These are phyloP conservation scores for Amphirosellinia nigrospora DNA, from an alignment of 495 filamentous ascomycete genomes.

Conservation along the genomic window DNA sequence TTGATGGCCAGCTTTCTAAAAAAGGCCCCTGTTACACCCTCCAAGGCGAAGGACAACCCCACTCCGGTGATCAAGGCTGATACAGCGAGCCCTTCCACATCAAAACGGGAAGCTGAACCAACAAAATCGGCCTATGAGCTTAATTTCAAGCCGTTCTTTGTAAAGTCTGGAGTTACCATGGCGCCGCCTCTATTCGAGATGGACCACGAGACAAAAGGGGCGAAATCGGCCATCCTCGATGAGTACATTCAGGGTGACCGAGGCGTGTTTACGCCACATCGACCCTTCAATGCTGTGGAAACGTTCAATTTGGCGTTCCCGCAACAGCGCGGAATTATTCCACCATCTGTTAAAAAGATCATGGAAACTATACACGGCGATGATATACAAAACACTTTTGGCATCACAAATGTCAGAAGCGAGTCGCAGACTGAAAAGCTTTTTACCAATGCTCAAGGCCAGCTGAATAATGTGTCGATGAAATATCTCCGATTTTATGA, in stretches of 20 bases:
- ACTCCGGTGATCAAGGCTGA: conserved; percentile 36
- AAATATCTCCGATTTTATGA: conserved; percentile 84
- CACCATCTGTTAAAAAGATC: conserved; percentile 68
- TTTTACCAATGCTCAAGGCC: conserved; percentile 50
- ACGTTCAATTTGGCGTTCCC: conserved; percentile 65
- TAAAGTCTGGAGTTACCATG: conserved; percentile 68
- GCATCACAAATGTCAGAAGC: conserved; percentile 27
- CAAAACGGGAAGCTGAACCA: conserved; percentile 34
- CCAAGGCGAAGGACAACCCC: conserved; percentile 38
- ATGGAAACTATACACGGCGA: conserved; percentile 53
- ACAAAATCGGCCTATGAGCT: conserved; percentile 68
- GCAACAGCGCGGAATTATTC: conserved; percentile 55
- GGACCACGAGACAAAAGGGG: conserved; percentile 61
- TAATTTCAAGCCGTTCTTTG: conserved; percentile 77
- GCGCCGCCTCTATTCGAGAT: conserved; percentile 58
- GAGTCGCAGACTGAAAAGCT: conserved; percentile 55
- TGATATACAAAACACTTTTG: conserved; percentile 28
- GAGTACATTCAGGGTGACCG: conserved; percentile 48
- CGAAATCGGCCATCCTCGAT: conserved; percentile 57
- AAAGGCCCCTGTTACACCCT: conserved; percentile 36
- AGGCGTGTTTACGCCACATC: conserved; percentile 35
- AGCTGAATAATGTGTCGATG: conserved; percentile 67
- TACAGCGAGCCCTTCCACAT: conserved; percentile 19
- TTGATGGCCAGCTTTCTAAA: conserved; percentile 59
- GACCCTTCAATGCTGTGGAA: conserved; percentile 59